Conservation (phyloP, 2,329 filamentous ascomycete genomes). For the Chaetomiaceae sp. region DNA sequence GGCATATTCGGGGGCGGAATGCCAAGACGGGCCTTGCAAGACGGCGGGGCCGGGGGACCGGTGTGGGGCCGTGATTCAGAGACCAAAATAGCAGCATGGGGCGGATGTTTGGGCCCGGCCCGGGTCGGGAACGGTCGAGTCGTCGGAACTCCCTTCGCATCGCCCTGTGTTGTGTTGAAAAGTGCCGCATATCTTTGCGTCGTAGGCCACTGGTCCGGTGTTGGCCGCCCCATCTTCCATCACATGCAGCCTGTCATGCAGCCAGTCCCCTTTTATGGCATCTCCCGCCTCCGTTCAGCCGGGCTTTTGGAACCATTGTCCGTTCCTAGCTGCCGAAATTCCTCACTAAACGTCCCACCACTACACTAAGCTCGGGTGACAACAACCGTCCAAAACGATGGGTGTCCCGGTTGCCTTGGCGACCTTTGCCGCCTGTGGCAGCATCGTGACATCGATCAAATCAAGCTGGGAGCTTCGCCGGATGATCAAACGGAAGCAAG, state of each 20-base stretch:
- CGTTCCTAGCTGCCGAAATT: background rate
- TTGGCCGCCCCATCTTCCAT: background rate
- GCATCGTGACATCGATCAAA: constrained; percentile 30
- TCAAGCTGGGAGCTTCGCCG: constrained; percentile 30
- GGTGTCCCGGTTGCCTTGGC: constrained; percentile 25
- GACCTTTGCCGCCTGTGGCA: constrained; percentile 29
- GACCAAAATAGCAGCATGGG: background rate
- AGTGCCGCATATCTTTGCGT: background rate
- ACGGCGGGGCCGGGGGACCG: constrained; percentile 1
- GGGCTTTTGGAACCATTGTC: background rate
- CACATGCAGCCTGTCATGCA: no score
- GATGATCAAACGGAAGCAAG: constrained; percentile 30
- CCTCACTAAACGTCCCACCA: background rate
- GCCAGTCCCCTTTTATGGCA: constrained; percentile 6
- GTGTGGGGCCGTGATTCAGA: constrained; percentile 12
- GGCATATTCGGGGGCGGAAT: background rate
- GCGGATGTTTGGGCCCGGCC: background rate
- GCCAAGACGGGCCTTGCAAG: constrained; percentile 13
- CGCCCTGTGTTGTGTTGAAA: background rate
- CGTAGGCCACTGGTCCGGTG: background rate
- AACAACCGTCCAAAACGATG: constrained; percentile 20
- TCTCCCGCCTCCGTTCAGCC: background rate
- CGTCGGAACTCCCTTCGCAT: background rate
- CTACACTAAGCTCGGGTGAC: background rate
- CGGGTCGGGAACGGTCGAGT: background rate